Base-by-base conservation (phyloP, 352 stramenopile genomes). In the Globisporangium takayamanum region DNA sequence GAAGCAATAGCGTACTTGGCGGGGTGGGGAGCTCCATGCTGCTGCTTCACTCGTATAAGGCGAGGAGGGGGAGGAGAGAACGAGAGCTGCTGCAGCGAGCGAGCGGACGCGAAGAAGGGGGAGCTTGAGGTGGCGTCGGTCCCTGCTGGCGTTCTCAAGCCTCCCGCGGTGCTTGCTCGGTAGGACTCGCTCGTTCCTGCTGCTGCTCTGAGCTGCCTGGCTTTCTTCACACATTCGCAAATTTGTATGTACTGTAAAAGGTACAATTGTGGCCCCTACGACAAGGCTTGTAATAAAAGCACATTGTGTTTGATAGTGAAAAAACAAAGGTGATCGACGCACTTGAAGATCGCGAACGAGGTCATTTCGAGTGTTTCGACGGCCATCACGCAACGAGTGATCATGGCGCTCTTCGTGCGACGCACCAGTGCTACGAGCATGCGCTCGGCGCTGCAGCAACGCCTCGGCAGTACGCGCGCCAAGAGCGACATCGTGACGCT, bases 401-500 rank as follows among this genome's bases (percentile, higher is more conserved):
- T 26, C 16, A 42, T 53, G 26, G 28, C 18, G 28, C 18, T 28
- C 44, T 26, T 49, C 44, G 44, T 26, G 20, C 41, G 45, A 33
- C 37, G 33, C 45, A 33, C 16, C 15, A 22, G 3, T 18, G 42
- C 37, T 12, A n/a, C 11, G 39, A 14, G 7, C 15, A 42, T 22
- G 20, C 47, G 26, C 36, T 30, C 20, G 49, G 45, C 49, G 12
- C 50, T 44, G 37, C 44, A 53, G 39, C 42, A 28, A 18, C n/a
- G 57, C 15, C 33, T 60, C 6, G 49, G 60, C 25, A 39, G 57
- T 12, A 44, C 33, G 54, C 68, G 67, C 49, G 47, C 28, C 18
- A 76, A 65, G 65, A 79, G 73, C 53, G 66, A 69, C 42, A 53
- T 74, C 20, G 76, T 81, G 62, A 81, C 73, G 54, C 66, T 86